Base-by-base conservation (phyloP, 116 monocot genomes). In the Cymodocea nodosa region DNA sequence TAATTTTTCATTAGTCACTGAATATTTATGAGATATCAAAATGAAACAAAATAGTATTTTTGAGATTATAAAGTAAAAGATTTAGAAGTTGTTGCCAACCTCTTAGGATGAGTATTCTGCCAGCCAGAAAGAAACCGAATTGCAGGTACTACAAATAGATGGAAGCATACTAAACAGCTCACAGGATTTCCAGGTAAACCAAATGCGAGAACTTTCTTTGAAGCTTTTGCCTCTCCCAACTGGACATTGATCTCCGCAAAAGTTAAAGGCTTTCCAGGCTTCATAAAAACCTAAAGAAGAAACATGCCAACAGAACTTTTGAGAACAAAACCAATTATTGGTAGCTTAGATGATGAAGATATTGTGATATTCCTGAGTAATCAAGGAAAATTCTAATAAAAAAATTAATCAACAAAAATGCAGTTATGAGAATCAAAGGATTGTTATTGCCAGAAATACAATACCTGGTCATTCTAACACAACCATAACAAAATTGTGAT, bases 171-270 rank as follows among this genome's bases (percentile, higher is more conserved):
- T 65, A 89, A 73, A 75, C 84, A 98, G 74, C 92, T 92, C 50
- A 86, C 92, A 36, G 98, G 98, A 81, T 98, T 98, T 79, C 98
- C 92, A 76, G 98, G 98, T 67, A 98, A 89, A 70, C 92, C 92
- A 86, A 98, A 98, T 50, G 82, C 89, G 71, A 98, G 84, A 37
- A 86, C 23, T 52, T 62, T 75, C 71, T 86, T 92, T 35, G 65
- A 35, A 62, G 7, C 25, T 63, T 72, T 66, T 50, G 16, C 17
- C 34, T 74, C 67, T 60, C 22, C 62, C 58, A 69, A 55, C 34
- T 83, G 68, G 18, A 18, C 35, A 60, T 62, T 65, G 19, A 92
- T 75, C 51, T 98, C 70, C 15, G 80, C 89, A 81, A 98, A 92
- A 68, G 84, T 98, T 62, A 98, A 70, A 53, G 98, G 98, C 73